These are phyloP conservation scores for Bolboschoenoplectus hybrid DNA, from an alignment of 202 grass and related monocot genomes.

Conservation along the genomic window DNA sequence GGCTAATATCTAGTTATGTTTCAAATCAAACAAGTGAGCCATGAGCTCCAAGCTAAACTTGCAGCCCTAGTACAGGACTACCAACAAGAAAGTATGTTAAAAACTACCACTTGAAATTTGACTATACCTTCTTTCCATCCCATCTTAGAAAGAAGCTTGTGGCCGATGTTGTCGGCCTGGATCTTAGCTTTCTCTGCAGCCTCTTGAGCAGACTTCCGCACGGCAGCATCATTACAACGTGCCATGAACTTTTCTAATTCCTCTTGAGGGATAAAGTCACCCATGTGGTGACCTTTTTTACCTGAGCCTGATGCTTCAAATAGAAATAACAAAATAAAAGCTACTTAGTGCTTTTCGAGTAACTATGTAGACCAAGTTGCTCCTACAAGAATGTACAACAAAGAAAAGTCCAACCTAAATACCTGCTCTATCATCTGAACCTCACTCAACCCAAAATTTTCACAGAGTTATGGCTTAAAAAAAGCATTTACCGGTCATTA, in stretches of 20 bases:
- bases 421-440: background rate
- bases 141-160: slow-evolving; percentile 98
- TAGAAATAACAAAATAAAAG: slow-evolving; percentile 17
- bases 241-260: slow-evolving; percentile 91
- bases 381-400: background rate
- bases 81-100: background rate
- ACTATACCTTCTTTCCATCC: slow-evolving; percentile 93
- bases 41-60: background rate
- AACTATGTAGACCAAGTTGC: background rate
- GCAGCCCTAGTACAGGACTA: background rate
- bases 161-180: slow-evolving; percentile 96
- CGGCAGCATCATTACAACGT: slow-evolving; percentile 74
- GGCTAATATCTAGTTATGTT: background rate
- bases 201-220: slow-evolving; percentile 72
- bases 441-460: slow-evolving; percentile 5
- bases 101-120: background rate
- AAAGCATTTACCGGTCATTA: background rate
- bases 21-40: background rate
- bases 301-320: slow-evolving; percentile 28
- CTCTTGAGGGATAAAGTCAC: slow-evolving; percentile 90
- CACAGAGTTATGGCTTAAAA: background rate
- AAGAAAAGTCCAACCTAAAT: background rate
- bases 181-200: slow-evolving; percentile 93
- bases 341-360: background rate
- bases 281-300: slow-evolving; percentile 99